Base-by-base conservation (phyloP, 2,329 filamentous ascomycete species). In the Fusarium irregulare region DNA sequence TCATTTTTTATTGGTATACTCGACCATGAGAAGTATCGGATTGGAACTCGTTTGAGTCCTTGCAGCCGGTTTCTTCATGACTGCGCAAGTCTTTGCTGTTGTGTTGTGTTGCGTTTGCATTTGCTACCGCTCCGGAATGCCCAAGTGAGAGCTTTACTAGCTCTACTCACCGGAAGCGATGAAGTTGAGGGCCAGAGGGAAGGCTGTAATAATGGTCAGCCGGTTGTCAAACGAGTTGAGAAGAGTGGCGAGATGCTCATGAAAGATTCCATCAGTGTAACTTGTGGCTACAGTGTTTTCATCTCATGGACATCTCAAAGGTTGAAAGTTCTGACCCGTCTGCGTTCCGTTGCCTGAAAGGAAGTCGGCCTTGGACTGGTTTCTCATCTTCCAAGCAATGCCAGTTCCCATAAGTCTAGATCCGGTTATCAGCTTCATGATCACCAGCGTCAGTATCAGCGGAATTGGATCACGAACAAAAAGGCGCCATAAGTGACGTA, bases 161-260 rank as follows among this genome's bases (percentile, higher is more conserved):
- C 79, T 80, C 80, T 82, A 95, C 93, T 95, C 89, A 96, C 93
- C 92, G 84, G 92, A 93, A 80, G 93, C 93, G 83, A 96, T 92
- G 84, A 96, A 96, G 83, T 96, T 96, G 78, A 96, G 86, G 80
- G 93, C 92, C 81, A 96, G 84, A 74, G 93, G 93, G 71, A 93
- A 83, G 72, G 91, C 93, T 96, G 76, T 49, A 64, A 73, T 8
- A 68, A 13, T 53, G 64, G 77, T 83, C 73, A 83, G 80, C 73
- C 27, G 11, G 4, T 28, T 28, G 20, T 47, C 27, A 23, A 37
- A 12, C 20, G 34, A 21, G 9, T 9, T 5, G 4, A 27, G 30
- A 40, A 9, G 34, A n/a, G 54, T 56, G 14, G 11, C 40, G 53
- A 54, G 42, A 42, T 57, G 46, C 14, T 25, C 25, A 13, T 59